Conservation (phyloP, 257 asterid species). For the Dorcoceras hygrometricum region DNA sequence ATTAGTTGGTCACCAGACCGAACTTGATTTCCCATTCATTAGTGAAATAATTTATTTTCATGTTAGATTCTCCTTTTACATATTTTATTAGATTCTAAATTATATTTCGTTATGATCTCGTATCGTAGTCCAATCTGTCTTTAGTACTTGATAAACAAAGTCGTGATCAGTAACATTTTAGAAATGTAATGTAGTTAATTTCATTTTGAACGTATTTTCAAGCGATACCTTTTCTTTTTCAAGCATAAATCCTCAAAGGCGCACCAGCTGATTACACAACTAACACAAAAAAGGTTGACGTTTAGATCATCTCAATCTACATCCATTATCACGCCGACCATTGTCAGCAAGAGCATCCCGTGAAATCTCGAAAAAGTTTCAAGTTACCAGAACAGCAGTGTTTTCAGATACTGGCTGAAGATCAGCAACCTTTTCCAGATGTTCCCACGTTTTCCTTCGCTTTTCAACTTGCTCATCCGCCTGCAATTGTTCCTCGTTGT, state of each 20-base stretch:
- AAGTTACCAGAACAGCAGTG: conserved; percentile 63
- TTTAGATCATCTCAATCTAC: conserved; percentile 9
- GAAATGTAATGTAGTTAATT: too few relatives aligned
- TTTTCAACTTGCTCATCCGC: conserved; percentile 32
- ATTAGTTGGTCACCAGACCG: conserved; percentile 6
- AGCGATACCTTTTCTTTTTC: not conserved
- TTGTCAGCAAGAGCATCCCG: too few relatives aligned
- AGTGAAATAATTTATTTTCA: conserved; percentile 20
- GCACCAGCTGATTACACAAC: conserved; percentile 19
- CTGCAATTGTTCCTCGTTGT: conserved; percentile 45
- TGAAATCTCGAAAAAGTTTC: conserved; percentile 12
- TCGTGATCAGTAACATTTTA: too few relatives aligned
- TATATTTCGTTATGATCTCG: too few relatives aligned
- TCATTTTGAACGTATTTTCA: too few relatives aligned
- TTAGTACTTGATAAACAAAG: too few relatives aligned
- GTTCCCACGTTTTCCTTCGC: conserved; percentile 61
- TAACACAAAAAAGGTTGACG: conserved; percentile 27
- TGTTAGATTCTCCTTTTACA: not conserved
- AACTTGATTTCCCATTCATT: conserved; percentile 11
- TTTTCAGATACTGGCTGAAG: conserved; percentile 59
- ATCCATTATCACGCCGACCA: not conserved
- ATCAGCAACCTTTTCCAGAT: conserved; percentile 53
- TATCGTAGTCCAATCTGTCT: too few relatives aligned
- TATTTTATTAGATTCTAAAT: too few relatives aligned
- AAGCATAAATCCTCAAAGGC: conserved; percentile 1